Conservation (phyloP, 306 rosid species). For the Parietaria judaica region DNA sequence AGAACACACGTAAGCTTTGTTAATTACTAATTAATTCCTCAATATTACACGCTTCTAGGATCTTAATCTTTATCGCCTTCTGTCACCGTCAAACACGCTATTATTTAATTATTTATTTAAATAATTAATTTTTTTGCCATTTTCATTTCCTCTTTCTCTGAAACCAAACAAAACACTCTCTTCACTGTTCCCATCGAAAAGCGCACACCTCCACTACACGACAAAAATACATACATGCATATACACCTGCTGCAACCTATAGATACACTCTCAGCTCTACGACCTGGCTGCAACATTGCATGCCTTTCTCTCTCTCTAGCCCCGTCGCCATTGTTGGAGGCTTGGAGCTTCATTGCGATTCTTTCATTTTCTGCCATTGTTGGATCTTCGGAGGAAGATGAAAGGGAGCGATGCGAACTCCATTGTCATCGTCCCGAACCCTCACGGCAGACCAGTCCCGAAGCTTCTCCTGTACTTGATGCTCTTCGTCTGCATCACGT, state of each 20-base stretch:
- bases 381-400: not conserved
- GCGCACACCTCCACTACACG: not conserved
- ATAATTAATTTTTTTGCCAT: no score
- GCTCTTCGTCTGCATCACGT: slow-evolving; percentile 58
- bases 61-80: no score
- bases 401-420: slow-evolving; percentile 18
- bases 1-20: no score
- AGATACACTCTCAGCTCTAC: slow-evolving; percentile 1
- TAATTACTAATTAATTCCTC: no score
- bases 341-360: not conserved
- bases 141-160: not conserved
- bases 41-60: no score
- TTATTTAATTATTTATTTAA: no score
- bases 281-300: slow-evolving; percentile 30
- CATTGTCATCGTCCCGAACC: slow-evolving; percentile 19
- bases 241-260: not conserved
- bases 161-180: not conserved
- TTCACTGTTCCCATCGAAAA: not conserved
- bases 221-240: not conserved
- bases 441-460: slow-evolving; percentile 32
- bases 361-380: not conserved
- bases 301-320: slow-evolving; percentile 5
- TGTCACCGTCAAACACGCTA: no score
- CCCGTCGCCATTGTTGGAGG: not conserved
- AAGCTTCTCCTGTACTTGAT: slow-evolving; percentile 64